Conservation (phyloP, 2,329 filamentous ascomycete species). For the Aureobasidium sp. region DNA sequence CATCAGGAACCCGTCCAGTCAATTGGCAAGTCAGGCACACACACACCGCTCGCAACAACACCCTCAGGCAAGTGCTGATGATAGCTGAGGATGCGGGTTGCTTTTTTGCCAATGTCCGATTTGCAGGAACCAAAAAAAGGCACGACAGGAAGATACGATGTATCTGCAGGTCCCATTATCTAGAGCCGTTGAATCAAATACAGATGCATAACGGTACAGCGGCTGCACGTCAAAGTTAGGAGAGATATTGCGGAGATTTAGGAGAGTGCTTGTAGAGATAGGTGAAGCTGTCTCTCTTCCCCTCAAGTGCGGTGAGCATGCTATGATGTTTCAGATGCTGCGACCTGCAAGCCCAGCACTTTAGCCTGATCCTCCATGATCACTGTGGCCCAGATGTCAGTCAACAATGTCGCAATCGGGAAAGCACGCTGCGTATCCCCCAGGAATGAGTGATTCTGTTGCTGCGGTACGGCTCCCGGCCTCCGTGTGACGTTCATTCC, state of each 20-base stretch:
- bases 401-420: not conserved
- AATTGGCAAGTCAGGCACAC: conserved; percentile 7
- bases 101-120: conserved; percentile 1
- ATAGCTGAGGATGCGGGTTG: not conserved
- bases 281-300: not conserved
- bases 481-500: conserved; percentile 14
- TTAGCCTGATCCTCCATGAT: not conserved
- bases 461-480: not conserved
- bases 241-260: conserved; percentile 7
- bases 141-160: conserved; percentile 6
- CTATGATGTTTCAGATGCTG: conserved; percentile 11
- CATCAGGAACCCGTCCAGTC: conserved; percentile 14
- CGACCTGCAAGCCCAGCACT: conserved; percentile 1
- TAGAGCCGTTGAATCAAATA: not conserved
- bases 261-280: not conserved
- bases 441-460: conserved; percentile 8
- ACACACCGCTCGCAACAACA: not conserved
- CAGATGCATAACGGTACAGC: conserved; percentile 12
- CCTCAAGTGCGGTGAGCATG: conserved; percentile 13
- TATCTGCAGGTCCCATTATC: conserved; percentile 9
- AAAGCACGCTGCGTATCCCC: not conserved
- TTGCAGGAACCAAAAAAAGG: conserved; percentile 4
- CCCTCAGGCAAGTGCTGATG: not conserved
- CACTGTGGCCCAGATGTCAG: not conserved
- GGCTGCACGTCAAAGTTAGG: conserved; percentile 1